A percentile compares a stretch with the other conserved stretches of the same genome.
phyloP scores from a whole-genome alignment of 2,329 filamentous ascomycete genomes.

The Clarireedia hainanense region DNA sequence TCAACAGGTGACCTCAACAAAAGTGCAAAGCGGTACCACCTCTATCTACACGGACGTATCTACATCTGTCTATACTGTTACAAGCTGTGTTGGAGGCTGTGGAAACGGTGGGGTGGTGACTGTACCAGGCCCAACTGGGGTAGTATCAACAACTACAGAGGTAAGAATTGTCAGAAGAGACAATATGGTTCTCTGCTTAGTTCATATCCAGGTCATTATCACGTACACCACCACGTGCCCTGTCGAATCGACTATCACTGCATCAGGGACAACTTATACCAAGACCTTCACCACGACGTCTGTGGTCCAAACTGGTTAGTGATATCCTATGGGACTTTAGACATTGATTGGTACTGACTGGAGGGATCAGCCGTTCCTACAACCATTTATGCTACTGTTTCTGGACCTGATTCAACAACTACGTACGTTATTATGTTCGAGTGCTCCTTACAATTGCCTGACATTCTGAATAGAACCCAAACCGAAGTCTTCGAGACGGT shows the following conservation, averaged over 20 bases:
- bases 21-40: not conserved
- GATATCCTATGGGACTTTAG: not conserved
- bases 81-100: constrained; percentile 7
- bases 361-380: constrained; percentile 12
- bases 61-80: constrained; percentile 1
- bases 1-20: constrained; percentile 1
- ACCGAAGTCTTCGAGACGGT: constrained; percentile 1
- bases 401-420: not conserved
- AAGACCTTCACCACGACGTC: constrained; percentile 38
- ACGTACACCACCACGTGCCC: constrained; percentile 9
- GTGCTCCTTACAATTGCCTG: not conserved
- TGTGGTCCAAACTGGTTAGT: constrained; percentile 26
- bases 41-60: not conserved
- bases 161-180: not conserved
- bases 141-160: constrained; percentile 6
- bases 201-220: not conserved
- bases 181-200: not conserved
- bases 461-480: not conserved
- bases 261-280: constrained; percentile 31
- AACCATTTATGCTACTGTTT: constrained; percentile 8
- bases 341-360: not conserved
- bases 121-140: constrained; percentile 7
- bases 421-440: not conserved
- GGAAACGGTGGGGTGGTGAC: constrained; percentile 4
- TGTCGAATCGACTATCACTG: not conserved